These are phyloP conservation scores for Chenopodium suecicum DNA, from an alignment of 148 eudicot genomes.

Conservation along the genomic window DNA sequence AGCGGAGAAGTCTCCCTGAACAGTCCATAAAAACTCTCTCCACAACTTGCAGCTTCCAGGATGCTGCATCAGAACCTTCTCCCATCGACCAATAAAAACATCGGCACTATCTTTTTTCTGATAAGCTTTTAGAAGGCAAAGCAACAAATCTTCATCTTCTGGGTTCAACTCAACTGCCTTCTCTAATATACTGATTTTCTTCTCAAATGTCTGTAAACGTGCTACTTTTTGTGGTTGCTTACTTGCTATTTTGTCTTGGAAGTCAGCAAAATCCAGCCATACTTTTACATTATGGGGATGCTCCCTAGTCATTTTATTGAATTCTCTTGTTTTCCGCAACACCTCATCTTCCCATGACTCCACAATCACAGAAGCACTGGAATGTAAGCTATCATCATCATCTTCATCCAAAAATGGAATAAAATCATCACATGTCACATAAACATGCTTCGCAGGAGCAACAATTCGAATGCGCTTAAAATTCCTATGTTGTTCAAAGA, in stretches of 20 bases:
- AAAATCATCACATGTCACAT: constrained; percentile 39
- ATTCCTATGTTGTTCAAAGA: constrained; percentile 71
- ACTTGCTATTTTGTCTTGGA: constrained; percentile 87
- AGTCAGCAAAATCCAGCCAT: constrained; percentile 85
- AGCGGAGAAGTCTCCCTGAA: constrained; percentile 78
- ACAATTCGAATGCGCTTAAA: constrained; percentile 59
- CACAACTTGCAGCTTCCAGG: constrained; percentile 79
- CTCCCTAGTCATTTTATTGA: constrained; percentile 86
- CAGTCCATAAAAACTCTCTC: constrained; percentile 72
- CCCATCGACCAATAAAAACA: constrained; percentile 79
- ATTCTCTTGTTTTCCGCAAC: constrained; percentile 77
- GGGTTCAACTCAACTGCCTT: constrained; percentile 89
- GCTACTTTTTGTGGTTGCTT: constrained; percentile 91
- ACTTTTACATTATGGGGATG: constrained; percentile 62
- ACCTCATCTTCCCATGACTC: constrained; percentile 99
- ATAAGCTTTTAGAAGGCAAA: constrained; percentile 73
- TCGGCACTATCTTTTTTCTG: constrained; percentile 68
- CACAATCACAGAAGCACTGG: constrained; percentile 43
- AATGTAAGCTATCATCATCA: constrained; percentile 26
- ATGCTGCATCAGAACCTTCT: constrained; percentile 71
- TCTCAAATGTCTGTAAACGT: constrained; percentile 89
- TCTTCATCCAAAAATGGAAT: constrained; percentile 56
- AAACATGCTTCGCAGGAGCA: constrained; percentile 39
- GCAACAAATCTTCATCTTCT: constrained; percentile 75
- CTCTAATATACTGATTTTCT: constrained; percentile 95